Evolutionary conservation across 2,329 filamentous ascomycete genomes (phyloP).

Genomic region (Cladosporium sp.): DNA sequence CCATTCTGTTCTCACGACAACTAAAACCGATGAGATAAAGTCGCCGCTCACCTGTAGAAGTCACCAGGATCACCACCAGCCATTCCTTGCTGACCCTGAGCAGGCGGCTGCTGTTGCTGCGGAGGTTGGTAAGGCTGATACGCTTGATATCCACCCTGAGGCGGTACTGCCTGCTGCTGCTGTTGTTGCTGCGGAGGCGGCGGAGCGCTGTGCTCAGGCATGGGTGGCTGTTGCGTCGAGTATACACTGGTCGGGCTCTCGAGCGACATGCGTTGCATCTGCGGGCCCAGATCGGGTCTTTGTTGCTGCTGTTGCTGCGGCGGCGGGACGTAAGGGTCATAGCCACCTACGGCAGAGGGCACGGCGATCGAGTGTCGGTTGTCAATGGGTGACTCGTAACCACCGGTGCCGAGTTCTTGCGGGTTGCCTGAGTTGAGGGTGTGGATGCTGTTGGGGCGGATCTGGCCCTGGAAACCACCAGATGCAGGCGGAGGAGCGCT

Average conservation of each 20-base stretch:
- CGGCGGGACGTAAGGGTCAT: constrained; percentile 26
- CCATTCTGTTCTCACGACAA: not conserved
- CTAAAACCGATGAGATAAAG: not conserved
- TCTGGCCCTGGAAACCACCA: constrained; percentile 40
- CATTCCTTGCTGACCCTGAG: constrained; percentile 19
- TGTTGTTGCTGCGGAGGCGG: constrained; percentile 7
- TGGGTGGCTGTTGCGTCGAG: constrained; percentile 6
- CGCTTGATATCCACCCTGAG: constrained; percentile 30
- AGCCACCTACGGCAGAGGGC: constrained; percentile 13
- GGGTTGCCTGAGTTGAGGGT: constrained; percentile 42
- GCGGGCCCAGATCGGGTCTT: constrained; percentile 25
- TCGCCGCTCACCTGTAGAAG: constrained; percentile 33
- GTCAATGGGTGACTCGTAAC: constrained; percentile 50
- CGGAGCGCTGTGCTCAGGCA: constrained; percentile 2
- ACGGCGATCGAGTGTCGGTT: constrained; percentile 38
- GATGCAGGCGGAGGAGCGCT: constrained; percentile 33
- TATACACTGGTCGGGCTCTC: constrained; percentile 34
- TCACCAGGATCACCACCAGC: constrained; percentile 38
- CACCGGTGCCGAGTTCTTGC: constrained; percentile 49
- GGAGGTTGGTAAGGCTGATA: constrained; percentile 37
- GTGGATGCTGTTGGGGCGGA: constrained; percentile 40
- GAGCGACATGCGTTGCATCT: constrained; percentile 32
- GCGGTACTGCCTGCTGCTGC: not conserved
- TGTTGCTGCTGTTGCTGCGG: constrained; percentile 23
- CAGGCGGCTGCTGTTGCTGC: constrained; percentile 25